Percentiles rank a stretch among this genome's conserved stretches.
phyloP scores from a whole-genome alignment of 768 basidiomycete species.

The Leccinum olivaceopallidum region DNA sequence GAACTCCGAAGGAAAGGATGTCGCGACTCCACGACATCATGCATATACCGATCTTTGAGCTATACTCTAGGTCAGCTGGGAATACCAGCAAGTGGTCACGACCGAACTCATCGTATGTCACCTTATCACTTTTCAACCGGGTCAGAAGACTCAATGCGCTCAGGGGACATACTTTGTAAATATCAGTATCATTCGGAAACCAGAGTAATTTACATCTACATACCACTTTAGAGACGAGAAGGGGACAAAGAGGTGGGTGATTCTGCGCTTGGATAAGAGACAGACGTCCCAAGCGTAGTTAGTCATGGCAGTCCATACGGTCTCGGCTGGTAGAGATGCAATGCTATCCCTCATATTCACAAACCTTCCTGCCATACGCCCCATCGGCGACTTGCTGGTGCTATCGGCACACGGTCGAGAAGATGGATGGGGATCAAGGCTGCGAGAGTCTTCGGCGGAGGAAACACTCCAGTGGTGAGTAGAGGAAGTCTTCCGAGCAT shows the following conservation, averaged over 20 bases:
- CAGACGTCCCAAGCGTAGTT: conserved; percentile 32
- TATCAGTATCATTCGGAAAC: conserved; percentile 84
- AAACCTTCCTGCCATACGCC: no score
- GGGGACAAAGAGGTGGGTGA: conserved; percentile 79
- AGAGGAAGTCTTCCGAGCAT: conserved; percentile 11
- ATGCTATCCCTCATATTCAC: no score
- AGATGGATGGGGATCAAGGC: conserved; percentile 30
- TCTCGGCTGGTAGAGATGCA: no score
- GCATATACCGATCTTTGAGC: conserved; percentile 41
- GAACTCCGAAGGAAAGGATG: conserved; percentile 67
- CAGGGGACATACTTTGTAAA: no score
- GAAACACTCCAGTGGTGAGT: no score
- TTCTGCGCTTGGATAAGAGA: conserved; percentile 84
- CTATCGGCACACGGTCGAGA: not conserved
- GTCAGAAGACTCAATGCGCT: no score
- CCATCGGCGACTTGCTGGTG: no score
- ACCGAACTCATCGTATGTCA: no score
- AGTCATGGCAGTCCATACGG: no score
- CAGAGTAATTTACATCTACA: conserved; percentile 90
- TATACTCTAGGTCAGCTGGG: conserved; percentile 26
- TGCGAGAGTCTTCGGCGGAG: conserved; percentile 43
- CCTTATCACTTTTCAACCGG: no score
- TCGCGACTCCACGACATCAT: no score
- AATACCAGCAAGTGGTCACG: no score
- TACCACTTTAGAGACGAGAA: conserved; percentile 74